Conservation (phyloP, 768 basidiomycete species). For the Tremella yokohamensis region DNA sequence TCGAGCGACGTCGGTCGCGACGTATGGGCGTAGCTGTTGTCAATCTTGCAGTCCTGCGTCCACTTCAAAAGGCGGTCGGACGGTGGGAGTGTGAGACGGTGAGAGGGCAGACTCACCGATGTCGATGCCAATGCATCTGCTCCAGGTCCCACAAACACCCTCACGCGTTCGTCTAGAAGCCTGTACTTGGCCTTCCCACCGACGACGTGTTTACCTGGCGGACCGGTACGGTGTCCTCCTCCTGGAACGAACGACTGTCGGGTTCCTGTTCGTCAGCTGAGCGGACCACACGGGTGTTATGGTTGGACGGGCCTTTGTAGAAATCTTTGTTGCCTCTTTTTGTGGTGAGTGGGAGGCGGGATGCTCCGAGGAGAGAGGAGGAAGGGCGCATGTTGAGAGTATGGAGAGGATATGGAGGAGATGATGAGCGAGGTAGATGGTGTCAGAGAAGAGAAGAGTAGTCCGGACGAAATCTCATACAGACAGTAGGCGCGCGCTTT, state of each 20-base stretch:
- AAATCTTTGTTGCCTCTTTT: slow-evolving; percentile 93
- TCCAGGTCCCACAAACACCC: slow-evolving; percentile 72
- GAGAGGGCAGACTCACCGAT: slow-evolving; percentile 28
- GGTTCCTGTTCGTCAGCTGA: slow-evolving; percentile 58
- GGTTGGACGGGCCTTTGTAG: slow-evolving; percentile 73
- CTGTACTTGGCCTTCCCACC: slow-evolving; percentile 71
- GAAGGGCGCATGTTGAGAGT: slow-evolving; percentile 38
- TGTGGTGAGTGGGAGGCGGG: slow-evolving; percentile 71
- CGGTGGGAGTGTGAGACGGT: neutral
- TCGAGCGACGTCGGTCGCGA: slow-evolving; percentile 16
- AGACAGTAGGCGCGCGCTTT: too few species aligned
- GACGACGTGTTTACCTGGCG: slow-evolving; percentile 79
- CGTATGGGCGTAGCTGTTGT: slow-evolving; percentile 39
- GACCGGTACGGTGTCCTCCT: slow-evolving; percentile 79
- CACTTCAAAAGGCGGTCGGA: neutral
- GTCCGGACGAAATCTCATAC: too few species aligned
- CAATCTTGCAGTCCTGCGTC: too few species aligned
- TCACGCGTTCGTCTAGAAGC: slow-evolving; percentile 74
- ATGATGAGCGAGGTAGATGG: too few species aligned
- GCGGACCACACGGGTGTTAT: neutral
- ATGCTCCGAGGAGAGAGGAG: slow-evolving; percentile 56
- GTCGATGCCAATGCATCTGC: slow-evolving; percentile 36
- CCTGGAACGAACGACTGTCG: slow-evolving; percentile 72
- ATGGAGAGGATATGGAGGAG: slow-evolving; percentile 1
- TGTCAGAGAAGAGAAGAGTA: too few species aligned